Percentiles rank a stretch among this genome's conserved stretches.
Conservation (phyloP, 192 early-diverging fungal genomes). For the Diversispora epigaea region DNA sequence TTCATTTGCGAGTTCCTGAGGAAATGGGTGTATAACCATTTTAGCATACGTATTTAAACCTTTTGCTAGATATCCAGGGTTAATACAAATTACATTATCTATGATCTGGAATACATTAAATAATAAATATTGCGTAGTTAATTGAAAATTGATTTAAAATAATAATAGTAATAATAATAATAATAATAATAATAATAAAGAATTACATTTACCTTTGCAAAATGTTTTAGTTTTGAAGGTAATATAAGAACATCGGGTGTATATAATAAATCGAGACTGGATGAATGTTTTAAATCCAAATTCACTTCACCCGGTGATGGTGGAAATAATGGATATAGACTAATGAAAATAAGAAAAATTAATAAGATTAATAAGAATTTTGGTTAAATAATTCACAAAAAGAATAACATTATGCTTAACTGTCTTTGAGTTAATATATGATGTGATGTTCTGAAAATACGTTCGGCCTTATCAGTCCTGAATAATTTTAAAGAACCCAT, state of each 20-base stretch:
- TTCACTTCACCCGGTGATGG: constrained; percentile 40
- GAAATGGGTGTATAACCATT: constrained; percentile 67
- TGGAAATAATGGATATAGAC: constrained; percentile 86
- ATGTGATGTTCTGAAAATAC: constrained; percentile 55
- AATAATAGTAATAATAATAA: background rate
- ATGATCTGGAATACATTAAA: constrained; percentile 48
- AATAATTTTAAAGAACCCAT: no score
- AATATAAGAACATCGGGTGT: constrained; percentile 85
- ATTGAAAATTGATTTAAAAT: background rate
- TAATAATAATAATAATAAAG: no score
- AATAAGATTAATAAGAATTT: no score
- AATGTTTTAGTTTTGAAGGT: constrained; percentile 70
- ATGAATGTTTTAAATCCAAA: constrained; percentile 40
- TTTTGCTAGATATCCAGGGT: constrained; percentile 77
- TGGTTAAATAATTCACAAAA: background rate
- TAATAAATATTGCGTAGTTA: background rate
- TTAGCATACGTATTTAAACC: constrained; percentile 80
- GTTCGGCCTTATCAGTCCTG: background rate
- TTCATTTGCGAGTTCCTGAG: constrained; percentile 11
- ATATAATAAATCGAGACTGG: constrained; percentile 47
- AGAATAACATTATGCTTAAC: constrained; percentile 36
- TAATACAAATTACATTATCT: constrained; percentile 77
- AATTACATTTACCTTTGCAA: constrained; percentile 68
- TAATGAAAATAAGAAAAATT: constrained; percentile 24
- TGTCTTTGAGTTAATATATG: constrained; percentile 80